A percentile compares a stretch with the other conserved stretches of the same genome.
These are phyloP conservation scores for Penicillium coprophilum DNA, from an alignment of 495 filamentous ascomycete species.

Conservation along the genomic window DNA sequence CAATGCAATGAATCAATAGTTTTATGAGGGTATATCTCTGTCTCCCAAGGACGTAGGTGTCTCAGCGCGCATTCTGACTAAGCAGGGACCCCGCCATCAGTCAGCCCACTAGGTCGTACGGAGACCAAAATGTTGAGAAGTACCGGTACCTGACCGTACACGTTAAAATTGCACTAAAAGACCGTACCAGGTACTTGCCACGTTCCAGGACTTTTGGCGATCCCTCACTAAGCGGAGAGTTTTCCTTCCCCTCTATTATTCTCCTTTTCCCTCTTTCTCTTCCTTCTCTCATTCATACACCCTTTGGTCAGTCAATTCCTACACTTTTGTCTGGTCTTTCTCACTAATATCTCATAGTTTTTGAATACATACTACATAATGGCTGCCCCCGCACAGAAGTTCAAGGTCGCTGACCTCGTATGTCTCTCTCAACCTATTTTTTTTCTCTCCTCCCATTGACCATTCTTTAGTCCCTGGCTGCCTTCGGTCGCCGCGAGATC, in stretches of 20 bases:
- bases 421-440: constrained; percentile 25
- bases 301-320: constrained; percentile 7
- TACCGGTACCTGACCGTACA: constrained; percentile 15
- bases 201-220: constrained; percentile 2
- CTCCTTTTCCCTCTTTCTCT: constrained; percentile 22
- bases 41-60: no score
- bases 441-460: constrained; percentile 20
- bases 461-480: constrained; percentile 69
- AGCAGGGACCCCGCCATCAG: constrained; percentile 18
- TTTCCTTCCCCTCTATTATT: constrained; percentile 23
- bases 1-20: no score
- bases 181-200: constrained; percentile 7
- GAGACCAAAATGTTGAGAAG: neutral
- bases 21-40: no score
- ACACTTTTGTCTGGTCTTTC: constrained; percentile 4
- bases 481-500: constrained; percentile 98
- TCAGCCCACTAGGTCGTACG: constrained; percentile 16
- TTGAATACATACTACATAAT: constrained; percentile 31
- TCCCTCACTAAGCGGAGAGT: constrained; percentile 19
- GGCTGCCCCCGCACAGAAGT: constrained; percentile 82
- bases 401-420: constrained; percentile 97
- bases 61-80: no score
- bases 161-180: neutral
- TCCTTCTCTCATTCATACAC: constrained; percentile 9
- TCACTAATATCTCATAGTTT: constrained; percentile 17